Evolutionary conservation across 2,329 filamentous ascomycete genomes (phyloP).

Genomic region (Davidsoniella eucalypti): DNA sequence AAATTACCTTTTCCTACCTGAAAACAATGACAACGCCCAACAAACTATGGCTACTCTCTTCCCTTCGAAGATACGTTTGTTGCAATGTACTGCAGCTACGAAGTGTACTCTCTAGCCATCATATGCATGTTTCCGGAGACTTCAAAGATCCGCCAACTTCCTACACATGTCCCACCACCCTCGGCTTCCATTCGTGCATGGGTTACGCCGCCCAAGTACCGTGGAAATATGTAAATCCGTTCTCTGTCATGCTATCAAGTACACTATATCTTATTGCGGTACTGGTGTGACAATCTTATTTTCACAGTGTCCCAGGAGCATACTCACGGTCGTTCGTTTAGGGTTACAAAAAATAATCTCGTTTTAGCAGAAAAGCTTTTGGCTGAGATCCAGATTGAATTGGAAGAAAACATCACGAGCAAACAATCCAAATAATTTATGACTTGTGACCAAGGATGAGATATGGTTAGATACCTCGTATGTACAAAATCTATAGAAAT

Average conservation of each 20-base stretch:
- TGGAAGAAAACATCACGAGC: too few species aligned
- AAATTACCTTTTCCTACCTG: too few species aligned
- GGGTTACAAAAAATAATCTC: too few species aligned
- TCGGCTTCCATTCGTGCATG: constrained; percentile 63
- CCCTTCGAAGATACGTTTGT: constrained; percentile 37
- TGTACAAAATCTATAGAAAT: too few species aligned
- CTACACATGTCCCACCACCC: constrained; percentile 21
- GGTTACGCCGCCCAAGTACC: constrained; percentile 57
- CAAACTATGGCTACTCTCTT: constrained; percentile 13
- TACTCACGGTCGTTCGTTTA: too few species aligned
- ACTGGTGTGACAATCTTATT: constrained; percentile 54
- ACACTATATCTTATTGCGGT: constrained; percentile 52
- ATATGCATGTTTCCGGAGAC: constrained; percentile 25
- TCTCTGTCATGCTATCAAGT: constrained; percentile 53
- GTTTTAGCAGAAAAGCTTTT: too few species aligned
- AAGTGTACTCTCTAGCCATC: constrained; percentile 55
- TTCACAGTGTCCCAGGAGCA: constrained; percentile 36
- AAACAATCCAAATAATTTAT: too few species aligned
- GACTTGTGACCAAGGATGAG: too few species aligned
- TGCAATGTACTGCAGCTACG: constrained; percentile 36
- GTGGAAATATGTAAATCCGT: constrained; percentile 51
- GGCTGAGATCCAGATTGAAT: too few species aligned
- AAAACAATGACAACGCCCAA: constrained; percentile 29
- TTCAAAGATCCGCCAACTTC: constrained; percentile 21
- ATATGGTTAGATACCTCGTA: too few species aligned